These are phyloP conservation scores for Phytophthora nicotianae DNA, from an alignment of 352 stramenopile species.

Conservation along the genomic window DNA sequence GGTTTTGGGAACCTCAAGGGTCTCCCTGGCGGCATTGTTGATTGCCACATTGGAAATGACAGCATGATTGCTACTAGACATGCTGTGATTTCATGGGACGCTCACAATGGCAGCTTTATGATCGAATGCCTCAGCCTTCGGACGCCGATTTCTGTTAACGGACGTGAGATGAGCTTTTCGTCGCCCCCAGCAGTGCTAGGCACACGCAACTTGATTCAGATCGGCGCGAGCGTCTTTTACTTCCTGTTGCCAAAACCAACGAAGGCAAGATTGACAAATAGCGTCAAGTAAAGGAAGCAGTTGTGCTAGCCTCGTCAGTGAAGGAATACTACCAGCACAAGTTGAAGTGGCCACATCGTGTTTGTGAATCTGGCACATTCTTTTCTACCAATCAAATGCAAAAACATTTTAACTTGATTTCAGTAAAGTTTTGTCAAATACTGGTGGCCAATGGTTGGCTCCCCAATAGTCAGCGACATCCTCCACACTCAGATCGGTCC, in stretches of 20 bases:
- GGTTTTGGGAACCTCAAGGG: constrained; percentile 53
- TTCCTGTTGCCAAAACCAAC: constrained; percentile 72
- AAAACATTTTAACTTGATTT: not conserved
- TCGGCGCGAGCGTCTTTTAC: constrained; percentile 73
- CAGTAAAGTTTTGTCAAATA: constrained; percentile 13
- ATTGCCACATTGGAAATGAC: constrained; percentile 81
- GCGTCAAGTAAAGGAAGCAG: not conserved
- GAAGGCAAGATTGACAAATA: constrained; percentile 6
- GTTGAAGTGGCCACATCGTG: constrained; percentile 19
- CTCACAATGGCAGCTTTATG: constrained; percentile 47
- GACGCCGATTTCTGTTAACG: constrained; percentile 72
- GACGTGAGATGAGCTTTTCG: constrained; percentile 50
- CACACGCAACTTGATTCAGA: constrained; percentile 66
- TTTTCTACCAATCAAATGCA: constrained; percentile 29
- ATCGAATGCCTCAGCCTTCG: constrained; percentile 71
- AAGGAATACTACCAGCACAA: not conserved
- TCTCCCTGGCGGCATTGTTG: constrained; percentile 52
- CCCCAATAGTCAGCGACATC: constrained; percentile 2
- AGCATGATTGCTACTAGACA: constrained; percentile 59
- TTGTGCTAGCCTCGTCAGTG: not conserved
- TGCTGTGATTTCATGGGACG: constrained; percentile 75
- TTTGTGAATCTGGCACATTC: constrained; percentile 6
- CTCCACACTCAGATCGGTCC: constrained; percentile 32
- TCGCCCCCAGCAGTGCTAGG: constrained; percentile 48
- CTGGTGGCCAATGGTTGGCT: constrained; percentile 33